Conservation (phyloP, 345 rosid genomes). For the Acer negundo region DNA sequence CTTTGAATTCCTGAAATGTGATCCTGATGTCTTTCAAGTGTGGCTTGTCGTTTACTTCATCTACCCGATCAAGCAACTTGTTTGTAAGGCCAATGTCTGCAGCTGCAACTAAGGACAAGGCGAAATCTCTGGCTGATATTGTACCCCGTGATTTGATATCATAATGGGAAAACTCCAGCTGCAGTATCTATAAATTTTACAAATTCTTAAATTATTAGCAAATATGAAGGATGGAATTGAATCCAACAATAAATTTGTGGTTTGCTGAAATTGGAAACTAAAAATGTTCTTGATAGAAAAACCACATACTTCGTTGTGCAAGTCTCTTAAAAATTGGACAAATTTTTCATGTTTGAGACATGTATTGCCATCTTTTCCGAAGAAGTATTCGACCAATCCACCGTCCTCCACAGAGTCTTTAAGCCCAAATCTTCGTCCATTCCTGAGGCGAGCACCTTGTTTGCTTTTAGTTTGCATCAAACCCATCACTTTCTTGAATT, state of each 20-base stretch:
- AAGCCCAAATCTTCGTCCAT: conserved; percentile 42
- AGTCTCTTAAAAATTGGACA: conserved; percentile 51
- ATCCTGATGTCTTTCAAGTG: conserved; percentile 38
- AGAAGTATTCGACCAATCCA: conserved; percentile 62
- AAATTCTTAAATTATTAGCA: neutral
- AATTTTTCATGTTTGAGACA: conserved; percentile 56
- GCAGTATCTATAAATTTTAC: conserved; percentile 39
- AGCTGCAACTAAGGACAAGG: conserved; percentile 65
- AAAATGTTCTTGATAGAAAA: neutral
- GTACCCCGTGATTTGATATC: conserved; percentile 43
- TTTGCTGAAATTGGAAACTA: neutral
- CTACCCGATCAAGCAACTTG: conserved; percentile 56
- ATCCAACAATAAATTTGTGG: neutral
- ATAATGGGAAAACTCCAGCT: conserved; percentile 67
- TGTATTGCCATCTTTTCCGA: conserved; percentile 59
- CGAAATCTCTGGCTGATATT: conserved; percentile 67
- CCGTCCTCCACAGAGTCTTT: conserved; percentile 47
- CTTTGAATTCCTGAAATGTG: conserved; percentile 57
- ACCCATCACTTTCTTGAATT: conserved; percentile 69
- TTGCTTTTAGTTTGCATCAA: conserved; percentile 59
- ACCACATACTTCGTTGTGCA: conserved; percentile 55
- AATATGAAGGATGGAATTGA: neutral
- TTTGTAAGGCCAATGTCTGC: conserved; percentile 56
- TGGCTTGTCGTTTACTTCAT: conserved; percentile 38
- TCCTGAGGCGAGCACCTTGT: conserved; percentile 47